Conservation (phyloP, 2,329 filamentous ascomycete species). For the Alternaria sp. region DNA sequence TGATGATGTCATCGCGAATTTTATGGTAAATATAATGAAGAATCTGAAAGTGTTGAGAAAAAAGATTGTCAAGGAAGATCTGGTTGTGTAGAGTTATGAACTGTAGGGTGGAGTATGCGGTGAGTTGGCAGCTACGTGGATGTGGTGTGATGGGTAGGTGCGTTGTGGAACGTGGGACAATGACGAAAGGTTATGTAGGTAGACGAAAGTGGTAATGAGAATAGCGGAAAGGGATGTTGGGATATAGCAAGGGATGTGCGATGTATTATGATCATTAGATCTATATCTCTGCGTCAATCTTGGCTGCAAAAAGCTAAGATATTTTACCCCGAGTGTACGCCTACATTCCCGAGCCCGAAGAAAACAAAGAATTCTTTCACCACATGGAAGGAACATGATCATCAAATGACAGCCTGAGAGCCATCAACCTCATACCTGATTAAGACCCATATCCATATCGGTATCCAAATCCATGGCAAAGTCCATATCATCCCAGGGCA, state of each 20-base stretch:
- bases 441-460: slow-evolving; percentile 24
- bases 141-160: background rate
- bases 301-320: background rate
- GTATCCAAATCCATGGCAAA: slow-evolving; percentile 42
- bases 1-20: background rate
- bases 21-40: background rate
- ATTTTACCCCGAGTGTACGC: background rate
- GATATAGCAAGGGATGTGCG: background rate
- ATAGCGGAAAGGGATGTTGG: background rate
- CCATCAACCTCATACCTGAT: slow-evolving; percentile 3
- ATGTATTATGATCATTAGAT: background rate
- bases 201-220: background rate
- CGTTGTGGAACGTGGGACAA: background rate
- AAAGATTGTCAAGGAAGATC: no score
- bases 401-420: background rate
- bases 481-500: slow-evolving; percentile 42
- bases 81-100: background rate
- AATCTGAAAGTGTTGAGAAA: no score
- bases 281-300: background rate
- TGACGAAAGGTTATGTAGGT: background rate
- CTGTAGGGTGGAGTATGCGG: background rate
- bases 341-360: background rate
- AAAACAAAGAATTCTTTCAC: background rate
- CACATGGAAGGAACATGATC: background rate
- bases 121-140: background rate